Conservation (phyloP, 345 rosid genomes). For the Hypericum perforatum region DNA sequence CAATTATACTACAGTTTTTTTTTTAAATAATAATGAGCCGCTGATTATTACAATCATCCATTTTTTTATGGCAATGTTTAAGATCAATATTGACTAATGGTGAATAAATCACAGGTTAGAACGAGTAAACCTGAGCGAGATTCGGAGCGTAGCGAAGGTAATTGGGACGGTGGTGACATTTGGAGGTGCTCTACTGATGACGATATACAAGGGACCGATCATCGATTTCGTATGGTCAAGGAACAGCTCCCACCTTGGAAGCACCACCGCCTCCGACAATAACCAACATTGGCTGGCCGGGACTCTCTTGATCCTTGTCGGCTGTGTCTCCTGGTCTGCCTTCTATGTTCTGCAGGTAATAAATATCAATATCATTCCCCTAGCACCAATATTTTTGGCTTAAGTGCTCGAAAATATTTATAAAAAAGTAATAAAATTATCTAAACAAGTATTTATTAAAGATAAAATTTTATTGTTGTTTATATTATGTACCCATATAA, state of each 20-base stretch:
- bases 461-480: too few species aligned
- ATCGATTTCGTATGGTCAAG: constrained; percentile 32
- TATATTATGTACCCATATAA: too few species aligned
- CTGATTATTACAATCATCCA: too few species aligned
- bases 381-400: too few species aligned
- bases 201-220: constrained; percentile 60
- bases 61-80: too few species aligned
- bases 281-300: constrained; percentile 47
- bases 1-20: too few species aligned
- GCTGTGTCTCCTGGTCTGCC: constrained; percentile 64
- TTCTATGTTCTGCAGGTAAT: constrained; percentile 56
- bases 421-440: too few species aligned
- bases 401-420: too few species aligned
- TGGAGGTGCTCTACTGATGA: constrained; percentile 61
- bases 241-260: constrained; percentile 16
- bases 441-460: too few species aligned
- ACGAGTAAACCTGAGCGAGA: constrained; percentile 33
- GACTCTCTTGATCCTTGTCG: constrained; percentile 51
- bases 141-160: constrained; percentile 49
- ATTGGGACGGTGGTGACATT: constrained; percentile 49
- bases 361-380: too few species aligned
- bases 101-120: constrained; percentile 36
- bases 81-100: too few species aligned
- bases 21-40: too few species aligned
- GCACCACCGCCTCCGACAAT: constrained; percentile 14